Evolutionary conservation across 768 basidiomycete species (phyloP), one percentile per base, ranked within the genome.

Genomic region (Serendipita sp.): DNA sequence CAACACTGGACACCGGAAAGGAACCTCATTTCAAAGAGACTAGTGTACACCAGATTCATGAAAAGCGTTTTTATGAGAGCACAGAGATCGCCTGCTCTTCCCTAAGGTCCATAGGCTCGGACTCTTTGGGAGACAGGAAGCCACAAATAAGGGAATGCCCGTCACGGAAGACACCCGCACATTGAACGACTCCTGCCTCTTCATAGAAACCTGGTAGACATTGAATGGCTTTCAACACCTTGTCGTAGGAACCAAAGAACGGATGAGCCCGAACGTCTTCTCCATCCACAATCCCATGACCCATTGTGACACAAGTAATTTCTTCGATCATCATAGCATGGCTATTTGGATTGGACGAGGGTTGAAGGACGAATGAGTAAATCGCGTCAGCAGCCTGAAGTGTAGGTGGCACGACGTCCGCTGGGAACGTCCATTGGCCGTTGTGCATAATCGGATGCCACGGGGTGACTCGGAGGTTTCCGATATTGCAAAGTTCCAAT

Each of bases 371-470:
- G 38, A 68, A 30, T 13, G 68, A 68, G 63, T 67, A 68, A 48
- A 68, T 65, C 2, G 68, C 66, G 62, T 65, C 53, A 35, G 64
- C 65, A n/a, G 16, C 18, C 24, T 32, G 45, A 30, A 24, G 35
- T 24, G 41, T 41, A 8, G 64, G 44, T 10, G 24, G 2, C 7
- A 53, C 53, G 11, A 68, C 35, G 32, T 68, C 66, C 3, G 64
- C 67, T 4, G 68, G 68, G 66, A 68, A 68, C 24, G 46, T 51
- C 68, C 68, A 68, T 28, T 63, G 51, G 28, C 63, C 63, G n/a
- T 37, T 46, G 11, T 67, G 35, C n/a, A 51, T 41, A 58, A 68
- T 54, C 15, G 68, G 68, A 44, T 68, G 68, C 66, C 67, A 68
- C 7, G 68, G 68, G 24, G 66, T 67, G 53, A 68, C 54, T 15